Evolutionary conservation across 345 rosid genomes (phyloP), one percentile per base, ranked within the genome.

Genomic region (Microthlaspi erraticum): DNA sequence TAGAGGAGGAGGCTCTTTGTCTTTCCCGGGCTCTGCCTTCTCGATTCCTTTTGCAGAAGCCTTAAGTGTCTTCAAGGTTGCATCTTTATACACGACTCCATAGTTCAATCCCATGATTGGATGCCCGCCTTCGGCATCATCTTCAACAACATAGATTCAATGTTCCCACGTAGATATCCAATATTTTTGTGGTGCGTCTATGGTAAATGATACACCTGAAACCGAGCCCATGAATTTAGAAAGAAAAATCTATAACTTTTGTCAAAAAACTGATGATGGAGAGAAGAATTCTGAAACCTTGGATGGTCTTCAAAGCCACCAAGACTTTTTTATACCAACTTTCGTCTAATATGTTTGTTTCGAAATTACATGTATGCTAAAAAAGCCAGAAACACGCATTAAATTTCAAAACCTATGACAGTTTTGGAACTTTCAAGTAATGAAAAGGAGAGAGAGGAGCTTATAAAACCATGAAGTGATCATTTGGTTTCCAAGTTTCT

Each of bases 161-260:
- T 67, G 57, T 67, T 74, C 23, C 73, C 78, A 34, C 41, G 2
- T n/a, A 74, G 2, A 42, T 67, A 74, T 32, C n/a, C 78, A 68
- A 23, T 34, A 7, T 31, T 61, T 41, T 11, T 2, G n/a, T 33
- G 53, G 48, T 52, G 62, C 56, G 26, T 67, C 63, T 42, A 74
- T 43, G 39, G 73, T 51, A 23, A 67, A 74, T 23, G 78, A 67
- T 14, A 74, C 56, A 66, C 63, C 78, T 67, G 62, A 67, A 12
- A 60, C 16, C 51, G 37, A 67, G 23, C 48, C 32, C 48, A 66
- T 42, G 8, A 37, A 46, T 64, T 38, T 38, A 17, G 8, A 60
- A 26, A 33, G 6, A 29, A 4, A 8, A 31, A 10, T 9, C 1
- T 4, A 12, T 23, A 20, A 10, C 1, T 17, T 51, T 9, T 42